These are phyloP conservation scores for Williopsis jadinii DNA, from an alignment of 1,139 yeast genomes.

Conservation along the genomic window DNA sequence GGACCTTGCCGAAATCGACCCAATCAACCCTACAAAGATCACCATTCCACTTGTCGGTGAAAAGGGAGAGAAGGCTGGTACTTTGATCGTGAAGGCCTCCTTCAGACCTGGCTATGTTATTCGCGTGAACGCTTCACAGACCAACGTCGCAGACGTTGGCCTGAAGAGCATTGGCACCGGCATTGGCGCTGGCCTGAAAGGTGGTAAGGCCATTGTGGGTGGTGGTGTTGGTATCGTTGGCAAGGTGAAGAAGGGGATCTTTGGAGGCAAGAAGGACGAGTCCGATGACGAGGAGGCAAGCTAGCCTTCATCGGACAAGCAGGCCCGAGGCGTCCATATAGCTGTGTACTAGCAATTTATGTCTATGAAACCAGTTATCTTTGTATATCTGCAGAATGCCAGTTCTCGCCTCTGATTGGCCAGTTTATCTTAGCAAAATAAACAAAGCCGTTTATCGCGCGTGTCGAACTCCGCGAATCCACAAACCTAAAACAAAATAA, in stretches of 20 bases:
- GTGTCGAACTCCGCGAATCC: no score
- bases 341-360: no score
- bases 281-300: constrained; percentile 7
- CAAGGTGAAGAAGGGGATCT: constrained; percentile 28
- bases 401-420: no score
- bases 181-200: constrained; percentile 32
- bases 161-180: constrained; percentile 29
- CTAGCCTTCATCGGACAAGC: no score
- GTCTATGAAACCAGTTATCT: no score
- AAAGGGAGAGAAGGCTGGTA: constrained; percentile 57
- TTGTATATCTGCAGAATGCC: no score
- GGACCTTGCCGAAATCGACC: constrained; percentile 54
- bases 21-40: constrained; percentile 43
- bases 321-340: no score
- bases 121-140: constrained; percentile 26
- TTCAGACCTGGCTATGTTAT: constrained; percentile 67
- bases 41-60: constrained; percentile 43
- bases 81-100: constrained; percentile 46
- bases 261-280: constrained; percentile 27
- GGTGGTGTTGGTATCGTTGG: constrained; percentile 36
- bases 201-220: constrained; percentile 34
- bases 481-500: no score
- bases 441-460: no score
- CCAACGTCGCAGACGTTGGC: constrained; percentile 30
- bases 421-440: no score